phyloP scores from a whole-genome alignment of 1,284 basidiomycete genomes.

The Ceratobasidium sp. region DNA sequence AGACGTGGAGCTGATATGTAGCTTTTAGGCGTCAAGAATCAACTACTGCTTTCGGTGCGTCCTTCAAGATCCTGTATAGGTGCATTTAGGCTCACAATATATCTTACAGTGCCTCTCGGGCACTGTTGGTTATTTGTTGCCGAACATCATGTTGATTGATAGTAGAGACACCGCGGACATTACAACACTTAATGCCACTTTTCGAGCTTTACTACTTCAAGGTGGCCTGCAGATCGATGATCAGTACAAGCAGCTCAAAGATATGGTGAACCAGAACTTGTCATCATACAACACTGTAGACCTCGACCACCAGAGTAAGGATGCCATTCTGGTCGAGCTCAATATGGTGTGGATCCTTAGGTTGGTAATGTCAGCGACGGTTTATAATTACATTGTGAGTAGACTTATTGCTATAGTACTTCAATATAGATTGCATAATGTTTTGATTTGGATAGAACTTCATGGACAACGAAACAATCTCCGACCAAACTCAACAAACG shows the following conservation, averaged over 20 bases:
- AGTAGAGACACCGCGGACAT: background rate
- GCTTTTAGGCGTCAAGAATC: constrained; percentile 28
- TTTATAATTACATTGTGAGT: constrained; percentile 23
- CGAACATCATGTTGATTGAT: too few species aligned
- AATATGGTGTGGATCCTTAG: constrained; percentile 7
- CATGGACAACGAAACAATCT: constrained; percentile 31
- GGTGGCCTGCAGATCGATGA: constrained; percentile 5
- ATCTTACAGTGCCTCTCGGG: too few species aligned
- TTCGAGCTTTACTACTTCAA: constrained; percentile 19
- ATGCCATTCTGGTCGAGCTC: background rate
- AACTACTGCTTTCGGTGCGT: constrained; percentile 31
- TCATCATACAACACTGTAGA: background rate
- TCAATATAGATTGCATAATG: background rate
- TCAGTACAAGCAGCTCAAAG: background rate
- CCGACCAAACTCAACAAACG: background rate
- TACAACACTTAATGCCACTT: background rate
- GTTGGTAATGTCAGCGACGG: background rate
- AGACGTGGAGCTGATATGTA: background rate
- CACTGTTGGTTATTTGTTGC: background rate
- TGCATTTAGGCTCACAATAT: background rate
- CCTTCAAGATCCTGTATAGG: background rate
- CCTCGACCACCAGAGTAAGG: background rate
- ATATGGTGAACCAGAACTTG: background rate
- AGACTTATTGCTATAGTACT: background rate
- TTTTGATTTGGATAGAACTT: constrained; percentile 3